Evolutionary conservation across 164 flowering plant species (phyloP), one percentile per base, ranked within the genome.

Genomic region (Hamamelis virginiana): DNA sequence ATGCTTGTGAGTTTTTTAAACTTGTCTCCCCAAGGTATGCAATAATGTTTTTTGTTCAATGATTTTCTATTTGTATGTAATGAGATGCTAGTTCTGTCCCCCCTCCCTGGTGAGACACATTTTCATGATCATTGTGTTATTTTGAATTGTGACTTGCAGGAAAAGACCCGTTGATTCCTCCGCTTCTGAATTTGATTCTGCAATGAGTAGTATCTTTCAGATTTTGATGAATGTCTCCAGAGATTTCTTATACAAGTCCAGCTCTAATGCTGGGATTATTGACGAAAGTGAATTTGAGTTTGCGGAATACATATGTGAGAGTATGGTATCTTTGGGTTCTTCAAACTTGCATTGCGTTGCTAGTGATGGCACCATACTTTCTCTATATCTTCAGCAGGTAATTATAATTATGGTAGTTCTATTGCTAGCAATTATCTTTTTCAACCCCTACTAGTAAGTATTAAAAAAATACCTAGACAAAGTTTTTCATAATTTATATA

Each of bases 1-100:
- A 89, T 85, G 97, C 99, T 60, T 90, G 96, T 77, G 98, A 96
- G 72, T 93, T 93, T 84, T 96, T 96, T 80, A 96, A 90, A 76
- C 86, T 96, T 58, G 88, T 96, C 74, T 85, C 89, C 28, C 77
- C 85, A 72, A 93, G 99, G 98, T 93, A 77, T 71, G 73, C 43
- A 28, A 1, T 23, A 6, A 59, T 27, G 52, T 18, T 71, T 19
- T 33, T 58, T 14, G 41, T 33, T 33, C 41, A 33, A 33, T 33
- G 41, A 33, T 41, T 21, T 13, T 21, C 15, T 41, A 4, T 23
- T 8, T 59, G 52, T 38, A 38, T 56, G 41, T 21, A 33, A 18
- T 43, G 33, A 21, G 52, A 12, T 23, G 21, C 6, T 50, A 27
- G 56, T 43, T 41, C 11, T 26, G 8, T 21, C 25, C 15, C 19